Conservation (phyloP, 768 basidiomycete genomes). For the Tulasnella sp. region DNA sequence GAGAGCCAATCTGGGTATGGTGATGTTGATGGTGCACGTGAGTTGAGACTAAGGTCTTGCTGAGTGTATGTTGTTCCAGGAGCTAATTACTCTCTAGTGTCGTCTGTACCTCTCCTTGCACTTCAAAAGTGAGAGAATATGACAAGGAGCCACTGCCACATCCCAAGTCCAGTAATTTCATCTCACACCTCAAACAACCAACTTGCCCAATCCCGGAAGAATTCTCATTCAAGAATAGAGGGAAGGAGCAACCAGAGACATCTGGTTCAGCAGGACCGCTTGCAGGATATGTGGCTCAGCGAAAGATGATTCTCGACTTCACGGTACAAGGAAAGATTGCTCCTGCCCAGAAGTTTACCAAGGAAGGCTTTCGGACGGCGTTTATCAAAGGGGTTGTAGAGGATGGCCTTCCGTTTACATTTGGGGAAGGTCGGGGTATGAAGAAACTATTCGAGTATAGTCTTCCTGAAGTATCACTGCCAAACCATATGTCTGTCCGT, state of each 20-base stretch:
- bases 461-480: neutral
- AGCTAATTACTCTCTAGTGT: neutral
- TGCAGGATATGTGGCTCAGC: neutral
- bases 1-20: neutral
- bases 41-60: neutral
- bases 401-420: neutral
- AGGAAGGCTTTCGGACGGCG: neutral
- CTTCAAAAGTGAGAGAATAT: neutral
- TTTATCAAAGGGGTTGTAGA: neutral
- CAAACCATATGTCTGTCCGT: neutral
- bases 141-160: neutral
- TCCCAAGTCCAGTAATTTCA: neutral
- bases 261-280: neutral
- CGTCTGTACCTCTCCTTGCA: neutral
- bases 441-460: neutral
- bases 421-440: neutral
- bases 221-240: neutral
- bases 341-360: neutral
- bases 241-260: neutral
- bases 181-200: neutral
- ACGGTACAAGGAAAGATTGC: neutral
- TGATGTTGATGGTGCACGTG: neutral
- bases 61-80: neutral
- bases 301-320: neutral
- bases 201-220: neutral